A percentile compares a stretch with the other conserved stretches of the same genome.
phyloP scores from a whole-genome alignment of 495 filamentous ascomycete species.

The Penicillium desertorum region DNA sequence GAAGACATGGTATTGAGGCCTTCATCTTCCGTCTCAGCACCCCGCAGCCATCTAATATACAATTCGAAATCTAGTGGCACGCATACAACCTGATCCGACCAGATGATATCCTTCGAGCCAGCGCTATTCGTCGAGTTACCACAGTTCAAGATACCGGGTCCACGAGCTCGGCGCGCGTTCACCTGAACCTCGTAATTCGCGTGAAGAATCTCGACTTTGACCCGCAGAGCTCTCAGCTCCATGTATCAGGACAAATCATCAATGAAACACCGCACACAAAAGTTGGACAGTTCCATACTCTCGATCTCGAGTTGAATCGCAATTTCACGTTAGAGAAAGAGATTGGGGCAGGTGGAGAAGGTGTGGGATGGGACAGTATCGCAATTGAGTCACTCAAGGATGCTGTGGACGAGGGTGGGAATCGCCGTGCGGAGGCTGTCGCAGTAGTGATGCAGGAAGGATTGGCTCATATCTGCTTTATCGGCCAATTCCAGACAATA shows the following conservation, averaged over 20 bases:
- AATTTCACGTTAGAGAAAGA: conserved; percentile 82
- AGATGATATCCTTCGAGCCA: conserved; percentile 75
- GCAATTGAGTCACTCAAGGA: conserved; percentile 76
- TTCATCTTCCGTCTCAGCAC: conserved; percentile 4
- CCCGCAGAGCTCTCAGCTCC: conserved; percentile 74
- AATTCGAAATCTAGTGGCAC: conserved; percentile 67
- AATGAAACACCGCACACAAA: conserved; percentile 82
- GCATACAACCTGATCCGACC: conserved; percentile 90
- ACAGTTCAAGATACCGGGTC: conserved; percentile 69
- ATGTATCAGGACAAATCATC: conserved; percentile 78
- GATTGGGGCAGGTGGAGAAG: conserved; percentile 40
- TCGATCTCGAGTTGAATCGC: conserved; percentile 84
- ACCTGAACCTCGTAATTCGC: conserved; percentile 73
- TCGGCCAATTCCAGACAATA: conserved; percentile 88
- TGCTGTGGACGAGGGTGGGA: conserved; percentile 70
- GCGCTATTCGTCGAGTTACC: conserved; percentile 78
- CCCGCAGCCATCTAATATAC: conserved; percentile 8
- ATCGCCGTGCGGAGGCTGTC: conserved; percentile 68
- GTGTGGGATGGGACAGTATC: conserved; percentile 86
- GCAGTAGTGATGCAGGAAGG: conserved; percentile 96
- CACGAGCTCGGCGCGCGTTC: conserved; percentile 70
- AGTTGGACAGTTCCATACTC: conserved; percentile 83
- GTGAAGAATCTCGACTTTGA: conserved; percentile 91
- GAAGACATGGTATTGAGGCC: conserved; percentile 80
- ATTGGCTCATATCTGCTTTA: conserved; percentile 86